Evolutionary conservation across 2,329 filamentous ascomycete species (phyloP).

Genomic region (Emmonsia crescens): DNA sequence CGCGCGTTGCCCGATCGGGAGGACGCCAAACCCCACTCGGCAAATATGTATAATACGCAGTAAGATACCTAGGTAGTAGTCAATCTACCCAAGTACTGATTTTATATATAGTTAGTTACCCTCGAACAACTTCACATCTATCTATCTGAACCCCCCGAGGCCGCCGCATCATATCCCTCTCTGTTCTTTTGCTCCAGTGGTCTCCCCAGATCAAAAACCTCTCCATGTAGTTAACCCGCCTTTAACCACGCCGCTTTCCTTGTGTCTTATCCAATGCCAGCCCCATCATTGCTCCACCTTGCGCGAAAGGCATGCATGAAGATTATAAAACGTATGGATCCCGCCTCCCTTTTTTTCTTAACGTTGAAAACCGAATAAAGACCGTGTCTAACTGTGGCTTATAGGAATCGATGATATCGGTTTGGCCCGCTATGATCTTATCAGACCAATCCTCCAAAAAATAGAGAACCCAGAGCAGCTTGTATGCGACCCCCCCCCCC

Average conservation of each 20-base stretch:
- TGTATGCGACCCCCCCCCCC: conserved; percentile 28
- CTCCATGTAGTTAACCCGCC: background rate
- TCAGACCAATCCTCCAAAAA: conserved; percentile 57
- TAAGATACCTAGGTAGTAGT: too few species aligned
- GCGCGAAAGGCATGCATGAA: conserved; percentile 27
- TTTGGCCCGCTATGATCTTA: conserved; percentile 55
- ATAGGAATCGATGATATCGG: conserved; percentile 58
- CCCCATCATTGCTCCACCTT: conserved; percentile 26
- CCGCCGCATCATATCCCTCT: background rate
- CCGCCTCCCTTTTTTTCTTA: background rate
- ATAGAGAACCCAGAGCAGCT: conserved; percentile 67
- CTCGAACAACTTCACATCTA: background rate
- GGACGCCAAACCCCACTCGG: too few species aligned
- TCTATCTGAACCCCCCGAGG: too few species aligned
- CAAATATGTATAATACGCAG: too few species aligned
- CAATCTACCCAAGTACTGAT: too few species aligned
- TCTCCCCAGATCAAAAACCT: background rate
- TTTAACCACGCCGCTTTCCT: background rate
- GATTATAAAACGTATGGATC: conserved; percentile 26
- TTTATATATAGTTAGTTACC: too few species aligned
- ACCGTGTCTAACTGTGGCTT: conserved; percentile 2
- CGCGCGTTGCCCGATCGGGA: too few species aligned
- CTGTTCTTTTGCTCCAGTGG: background rate
- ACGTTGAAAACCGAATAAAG: background rate
- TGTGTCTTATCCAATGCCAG: conserved; percentile 20